Evolutionary conservation across 768 basidiomycete genomes (phyloP).

Genomic region (Sporobolomyces phaffii): DNA sequence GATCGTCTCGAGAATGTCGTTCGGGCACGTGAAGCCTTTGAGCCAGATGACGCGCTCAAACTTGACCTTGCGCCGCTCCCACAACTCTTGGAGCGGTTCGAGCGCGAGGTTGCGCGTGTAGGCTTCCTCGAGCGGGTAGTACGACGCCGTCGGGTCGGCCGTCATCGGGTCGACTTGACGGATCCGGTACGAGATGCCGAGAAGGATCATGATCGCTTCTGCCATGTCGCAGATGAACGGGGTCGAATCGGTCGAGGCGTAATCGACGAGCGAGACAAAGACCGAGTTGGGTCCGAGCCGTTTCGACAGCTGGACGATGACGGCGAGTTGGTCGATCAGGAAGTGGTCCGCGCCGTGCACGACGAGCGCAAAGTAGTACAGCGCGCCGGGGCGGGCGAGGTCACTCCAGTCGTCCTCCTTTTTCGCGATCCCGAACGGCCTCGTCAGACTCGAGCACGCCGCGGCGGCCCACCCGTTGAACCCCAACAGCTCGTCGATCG

Average conservation of each 20-base stretch:
- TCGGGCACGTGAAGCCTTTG: conserved; percentile 97
- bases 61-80: conserved; percentile 65
- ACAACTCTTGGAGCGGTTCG: conserved; percentile 80
- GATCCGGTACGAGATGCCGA: conserved; percentile 89
- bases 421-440: conserved; percentile 92
- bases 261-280: conserved; percentile 97
- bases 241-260: conserved; percentile 89
- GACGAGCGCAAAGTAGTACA: conserved; percentile 91
- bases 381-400: conserved; percentile 69
- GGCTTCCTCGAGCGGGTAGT: conserved; percentile 93
- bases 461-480: conserved; percentile 98
- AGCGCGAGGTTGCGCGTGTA: conserved; percentile 86
- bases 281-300: conserved; percentile 81
- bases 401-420: conserved; percentile 77
- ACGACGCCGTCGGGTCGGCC: conserved; percentile 72
- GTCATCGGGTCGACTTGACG: conserved; percentile 91
- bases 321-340: conserved; percentile 93
- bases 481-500: conserved; percentile 88
- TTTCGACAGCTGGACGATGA: conserved; percentile 90
- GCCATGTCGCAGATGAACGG: conserved; percentile 89
- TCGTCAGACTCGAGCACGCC: conserved; percentile 80
- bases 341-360: conserved; percentile 99
- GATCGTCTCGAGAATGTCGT: conserved; percentile 92
- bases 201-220: conserved; percentile 86
- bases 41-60: conserved; percentile 94